A percentile compares a stretch with the other conserved stretches of the same genome.
Evolutionary conservation across 1,284 basidiomycete species (phyloP).

Genomic region (Microbotryomycetes sp.): DNA sequence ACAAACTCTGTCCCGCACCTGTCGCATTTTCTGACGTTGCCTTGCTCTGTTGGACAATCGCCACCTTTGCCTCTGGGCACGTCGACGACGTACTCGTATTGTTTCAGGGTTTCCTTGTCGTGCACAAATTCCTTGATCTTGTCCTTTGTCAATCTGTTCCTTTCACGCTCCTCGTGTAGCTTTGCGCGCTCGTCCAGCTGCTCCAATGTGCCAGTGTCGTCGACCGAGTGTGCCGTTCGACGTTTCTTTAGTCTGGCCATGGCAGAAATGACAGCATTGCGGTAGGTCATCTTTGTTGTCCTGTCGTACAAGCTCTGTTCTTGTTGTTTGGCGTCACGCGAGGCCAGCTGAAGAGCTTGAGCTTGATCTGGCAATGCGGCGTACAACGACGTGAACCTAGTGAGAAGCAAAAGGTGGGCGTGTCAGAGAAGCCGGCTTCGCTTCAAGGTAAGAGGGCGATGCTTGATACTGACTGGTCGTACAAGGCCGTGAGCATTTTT

Average conservation of each 20-base stretch:
- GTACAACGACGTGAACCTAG: constrained; percentile 11
- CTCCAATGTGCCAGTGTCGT: constrained; percentile 75
- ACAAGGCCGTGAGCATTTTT: constrained; percentile 45
- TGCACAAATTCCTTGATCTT: constrained; percentile 45
- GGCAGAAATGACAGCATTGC: constrained; percentile 65
- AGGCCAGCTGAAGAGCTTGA: constrained; percentile 36
- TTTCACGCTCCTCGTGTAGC: constrained; percentile 8
- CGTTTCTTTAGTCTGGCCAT: constrained; percentile 67
- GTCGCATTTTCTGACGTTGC: constrained; percentile 61
- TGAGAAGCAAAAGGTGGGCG: constrained; percentile 19
- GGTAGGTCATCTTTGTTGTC: constrained; percentile 66
- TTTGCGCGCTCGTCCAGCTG: constrained; percentile 45
- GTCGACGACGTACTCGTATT: constrained; percentile 64
- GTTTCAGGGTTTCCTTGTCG: constrained; percentile 49
- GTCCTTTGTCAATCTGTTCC: constrained; percentile 11
- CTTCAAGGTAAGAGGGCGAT: neutral
- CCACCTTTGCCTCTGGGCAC: constrained; percentile 58
- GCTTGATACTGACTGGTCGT: constrained; percentile 53
- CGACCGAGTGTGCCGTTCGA: constrained; percentile 48
- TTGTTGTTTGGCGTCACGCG: constrained; percentile 59
- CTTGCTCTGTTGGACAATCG: constrained; percentile 57
- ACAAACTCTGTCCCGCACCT: constrained; percentile 63
- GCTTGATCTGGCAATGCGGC: constrained; percentile 24
- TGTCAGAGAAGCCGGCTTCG: neutral
- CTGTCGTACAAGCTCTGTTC: constrained; percentile 66